Conservation (phyloP, 1,284 basidiomycete genomes). For the Schizophyllum amplum region DNA sequence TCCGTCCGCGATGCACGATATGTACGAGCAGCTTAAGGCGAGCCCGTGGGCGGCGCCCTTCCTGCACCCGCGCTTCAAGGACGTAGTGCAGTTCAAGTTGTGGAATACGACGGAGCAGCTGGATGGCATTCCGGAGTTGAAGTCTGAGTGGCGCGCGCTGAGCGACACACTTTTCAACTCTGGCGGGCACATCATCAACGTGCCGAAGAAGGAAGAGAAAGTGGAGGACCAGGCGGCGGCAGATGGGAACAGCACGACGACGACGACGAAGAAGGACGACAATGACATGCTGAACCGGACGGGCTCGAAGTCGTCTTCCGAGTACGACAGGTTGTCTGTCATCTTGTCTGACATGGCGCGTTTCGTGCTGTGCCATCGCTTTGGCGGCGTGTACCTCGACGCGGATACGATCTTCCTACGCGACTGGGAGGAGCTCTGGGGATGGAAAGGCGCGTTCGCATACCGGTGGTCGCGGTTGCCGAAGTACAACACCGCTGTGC, state of each 20-base stretch:
- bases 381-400: constrained; percentile 82
- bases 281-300: constrained; percentile 63
- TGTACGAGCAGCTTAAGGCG: constrained; percentile 58
- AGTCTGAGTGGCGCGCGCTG: constrained; percentile 65
- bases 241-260: constrained; percentile 2
- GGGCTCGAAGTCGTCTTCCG: constrained; percentile 64
- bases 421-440: constrained; percentile 89
- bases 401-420: constrained; percentile 81
- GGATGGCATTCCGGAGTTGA: constrained; percentile 70
- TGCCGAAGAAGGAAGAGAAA: constrained; percentile 31
- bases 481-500: constrained; percentile 84
- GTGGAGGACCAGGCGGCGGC: constrained; percentile 22
- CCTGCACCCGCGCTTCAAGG: constrained; percentile 71
- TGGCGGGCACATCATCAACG: constrained; percentile 50
- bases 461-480: constrained; percentile 78
- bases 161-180: constrained; percentile 67
- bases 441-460: constrained; percentile 81
- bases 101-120: constrained; percentile 89
- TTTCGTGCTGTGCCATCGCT: constrained; percentile 80
- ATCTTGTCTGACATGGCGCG: constrained; percentile 85
- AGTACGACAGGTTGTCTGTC: constrained; percentile 75
- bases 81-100: constrained; percentile 77
- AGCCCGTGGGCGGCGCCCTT: constrained; percentile 85
- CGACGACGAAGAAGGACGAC: constrained; percentile 21
- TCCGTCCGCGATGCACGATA: constrained; percentile 52